phyloP scores from a whole-genome alignment of 768 basidiomycete genomes.

The Hygrocybe coccinea region DNA sequence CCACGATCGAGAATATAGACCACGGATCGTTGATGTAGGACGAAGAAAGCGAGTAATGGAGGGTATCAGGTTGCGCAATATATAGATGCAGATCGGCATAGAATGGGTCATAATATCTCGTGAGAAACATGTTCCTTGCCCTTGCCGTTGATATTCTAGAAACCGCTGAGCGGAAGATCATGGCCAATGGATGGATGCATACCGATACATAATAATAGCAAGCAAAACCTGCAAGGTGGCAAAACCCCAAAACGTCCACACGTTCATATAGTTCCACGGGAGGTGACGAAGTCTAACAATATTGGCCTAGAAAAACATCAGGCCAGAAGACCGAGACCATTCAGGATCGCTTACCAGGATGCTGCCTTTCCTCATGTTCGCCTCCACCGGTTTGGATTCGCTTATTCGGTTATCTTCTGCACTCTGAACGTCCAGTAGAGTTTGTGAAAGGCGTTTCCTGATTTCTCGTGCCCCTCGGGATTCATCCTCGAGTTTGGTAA shows the following conservation, averaged over 20 bases:
- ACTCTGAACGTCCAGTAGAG: conserved; percentile 37
- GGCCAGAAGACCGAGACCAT: not conserved
- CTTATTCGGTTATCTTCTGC: conserved; percentile 33
- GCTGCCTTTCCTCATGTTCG: conserved; percentile 33
- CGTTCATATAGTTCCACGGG: conserved; percentile 23
- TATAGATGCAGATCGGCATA: conserved; percentile 65
- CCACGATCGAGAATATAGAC: conserved; percentile 34
- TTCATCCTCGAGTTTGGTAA: conserved; percentile 47
- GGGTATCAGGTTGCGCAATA: conserved; percentile 40
- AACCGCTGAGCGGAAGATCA: conserved; percentile 7
- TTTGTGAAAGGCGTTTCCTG: conserved; percentile 40
- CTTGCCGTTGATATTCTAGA: conserved; percentile 43
- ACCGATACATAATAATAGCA: conserved; percentile 57
- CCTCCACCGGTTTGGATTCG: conserved; percentile 31
- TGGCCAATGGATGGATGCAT: conserved; percentile 12
- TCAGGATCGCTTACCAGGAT: conserved; percentile 33
- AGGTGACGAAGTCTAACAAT: conserved; percentile 18
- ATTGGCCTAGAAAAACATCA: conserved; percentile 12
- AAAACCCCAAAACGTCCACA: conserved; percentile 34
- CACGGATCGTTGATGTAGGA: no score
- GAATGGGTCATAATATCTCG: conserved; percentile 74
- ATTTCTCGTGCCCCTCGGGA: conserved; percentile 50
- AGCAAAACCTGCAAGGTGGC: conserved; percentile 42
- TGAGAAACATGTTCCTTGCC: conserved; percentile 58
- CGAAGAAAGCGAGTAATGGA: conserved; percentile 31